Evolutionary conservation across 2,329 filamentous ascomycete genomes (phyloP), one percentile per base, ranked within the genome.

Genomic region (Cordyceps fumosorosea): DNA sequence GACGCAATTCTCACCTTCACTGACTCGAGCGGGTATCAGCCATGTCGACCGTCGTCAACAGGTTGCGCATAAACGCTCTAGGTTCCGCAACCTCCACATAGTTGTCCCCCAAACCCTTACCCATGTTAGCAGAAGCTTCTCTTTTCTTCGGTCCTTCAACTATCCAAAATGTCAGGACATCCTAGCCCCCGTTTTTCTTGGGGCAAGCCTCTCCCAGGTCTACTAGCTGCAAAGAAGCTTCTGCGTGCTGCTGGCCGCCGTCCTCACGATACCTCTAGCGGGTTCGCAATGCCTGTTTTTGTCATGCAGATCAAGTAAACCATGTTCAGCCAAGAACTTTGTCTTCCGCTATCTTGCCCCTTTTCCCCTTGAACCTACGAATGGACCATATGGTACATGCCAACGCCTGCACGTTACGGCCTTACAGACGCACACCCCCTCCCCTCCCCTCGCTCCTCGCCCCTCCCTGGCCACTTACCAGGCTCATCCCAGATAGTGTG

Each of bases 21-120:
- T 62, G 59, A 62, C 59, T 62, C 59, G 34, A 56, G 59, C 56
- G 59, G 59, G 32, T 62, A 50, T 56, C 45, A 42, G 44, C 52
- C 59, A 55, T 47, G 24, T 16, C 14, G 24, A n/a, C 34, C 37
- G 34, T 56, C 29, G 24, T 52, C 24, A 40, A 62, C 32, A 62
- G 56, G 29, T 51, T 32, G 52, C 44, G 59, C 59, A 62, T 56
- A 44, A 51, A 62, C 59, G 44, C 44, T 56, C 32, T 42, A 20
- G 59, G 52, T 56, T 50, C 59, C 52, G 45, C 59, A 42, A 29
- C 58, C 50, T 60, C 58, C 58, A 60, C 58, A 55, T 24, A 29
- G 52, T 26, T 26, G 26, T 62, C 11, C 34, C 45, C 29, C 20
- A 51, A 57, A 55, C 52, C 59, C 59, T 62, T 62, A 62, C 52